These are phyloP conservation scores for Prunella vulgaris DNA, from an alignment of 257 asterid genomes.

Conservation along the genomic window DNA sequence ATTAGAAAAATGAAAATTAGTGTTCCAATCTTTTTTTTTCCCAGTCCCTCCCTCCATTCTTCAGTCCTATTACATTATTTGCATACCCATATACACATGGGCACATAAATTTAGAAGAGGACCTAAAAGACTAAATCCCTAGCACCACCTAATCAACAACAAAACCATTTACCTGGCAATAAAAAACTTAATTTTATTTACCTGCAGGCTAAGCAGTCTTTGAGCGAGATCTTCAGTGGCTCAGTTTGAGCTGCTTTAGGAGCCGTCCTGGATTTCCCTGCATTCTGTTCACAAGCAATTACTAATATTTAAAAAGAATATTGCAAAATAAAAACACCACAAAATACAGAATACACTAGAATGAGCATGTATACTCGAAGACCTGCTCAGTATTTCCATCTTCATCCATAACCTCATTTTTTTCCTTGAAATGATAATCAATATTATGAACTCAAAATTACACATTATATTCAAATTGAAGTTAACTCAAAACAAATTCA, in stretches of 20 bases:
- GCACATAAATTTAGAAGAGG: neutral
- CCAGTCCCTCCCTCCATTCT: neutral
- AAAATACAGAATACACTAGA: neutral
- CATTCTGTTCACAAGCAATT: slow-evolving; percentile 34
- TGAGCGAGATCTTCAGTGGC: slow-evolving; percentile 88
- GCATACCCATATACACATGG: neutral
- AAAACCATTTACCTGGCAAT: neutral
- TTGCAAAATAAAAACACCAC: neutral
- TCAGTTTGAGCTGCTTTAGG: slow-evolving; percentile 56
- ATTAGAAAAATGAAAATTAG: slow-evolving; percentile 29
- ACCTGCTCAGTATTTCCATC: neutral
- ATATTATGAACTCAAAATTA: neutral
- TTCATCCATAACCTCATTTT: neutral
- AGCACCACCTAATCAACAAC: neutral
- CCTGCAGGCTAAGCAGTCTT: slow-evolving; percentile 99
- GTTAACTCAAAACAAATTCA: neutral
- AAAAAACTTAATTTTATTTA: slow-evolving; percentile 13
- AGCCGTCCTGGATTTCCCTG: slow-evolving; percentile 39
- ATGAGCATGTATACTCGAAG: too few relatives aligned
- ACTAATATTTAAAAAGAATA: neutral
- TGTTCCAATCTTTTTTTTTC: neutral
- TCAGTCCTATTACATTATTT: neutral
- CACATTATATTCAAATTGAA: neutral
- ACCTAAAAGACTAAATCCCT: neutral
- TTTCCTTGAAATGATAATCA: neutral